Evolutionary conservation across 73 alveolate species (phyloP).

Genomic region (Breviolum minutum): DNA sequence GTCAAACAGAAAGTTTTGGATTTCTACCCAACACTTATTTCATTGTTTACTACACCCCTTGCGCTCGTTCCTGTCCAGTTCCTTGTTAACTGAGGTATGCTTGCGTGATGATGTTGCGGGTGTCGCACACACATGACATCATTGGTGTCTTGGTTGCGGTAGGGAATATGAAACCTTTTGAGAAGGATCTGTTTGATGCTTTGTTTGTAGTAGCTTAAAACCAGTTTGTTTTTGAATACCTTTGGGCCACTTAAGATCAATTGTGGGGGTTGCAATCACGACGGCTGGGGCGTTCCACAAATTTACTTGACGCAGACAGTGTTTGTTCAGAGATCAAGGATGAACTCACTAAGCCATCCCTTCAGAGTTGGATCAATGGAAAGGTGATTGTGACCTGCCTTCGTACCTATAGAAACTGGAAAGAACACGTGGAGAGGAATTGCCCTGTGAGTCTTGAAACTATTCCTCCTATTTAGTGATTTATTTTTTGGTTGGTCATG

Average conservation of each 20-base stretch:
- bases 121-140: constrained; percentile 21
- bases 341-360: neutral
- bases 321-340: neutral
- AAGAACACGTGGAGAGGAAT: neutral
- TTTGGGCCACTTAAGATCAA: constrained; percentile 18
- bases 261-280: neutral
- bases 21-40: neutral
- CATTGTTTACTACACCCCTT: neutral
- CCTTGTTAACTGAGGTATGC: neutral
- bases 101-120: constrained; percentile 9
- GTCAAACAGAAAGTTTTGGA: no score
- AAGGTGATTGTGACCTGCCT: neutral
- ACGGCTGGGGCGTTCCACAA: neutral
- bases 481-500: neutral
- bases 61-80: neutral
- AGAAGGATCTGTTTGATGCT: neutral
- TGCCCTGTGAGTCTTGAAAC: neutral
- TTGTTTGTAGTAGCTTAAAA: no score
- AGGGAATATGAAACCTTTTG: neutral
- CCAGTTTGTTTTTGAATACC: neutral
- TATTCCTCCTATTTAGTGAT: neutral
- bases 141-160: neutral
- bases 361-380: neutral
- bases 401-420: constrained; percentile 21
- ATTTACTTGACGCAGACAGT: neutral